Evolutionary conservation across 257 asterid genomes (phyloP).

Genomic region (Penstemon davidsonii): DNA sequence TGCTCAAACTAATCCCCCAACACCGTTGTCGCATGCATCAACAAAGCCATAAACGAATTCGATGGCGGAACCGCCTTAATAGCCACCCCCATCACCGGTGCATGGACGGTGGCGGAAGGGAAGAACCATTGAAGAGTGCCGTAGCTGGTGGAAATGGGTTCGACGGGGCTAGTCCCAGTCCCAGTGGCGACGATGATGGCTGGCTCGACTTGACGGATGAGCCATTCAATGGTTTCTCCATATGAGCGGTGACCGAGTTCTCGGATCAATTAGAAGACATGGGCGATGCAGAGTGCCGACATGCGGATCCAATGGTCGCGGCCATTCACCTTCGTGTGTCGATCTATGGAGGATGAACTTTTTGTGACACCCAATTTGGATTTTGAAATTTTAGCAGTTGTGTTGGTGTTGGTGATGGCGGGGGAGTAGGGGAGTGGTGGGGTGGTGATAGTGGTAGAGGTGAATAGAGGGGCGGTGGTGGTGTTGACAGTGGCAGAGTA

Average conservation of each 20-base stretch:
- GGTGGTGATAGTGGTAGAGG: not conserved
- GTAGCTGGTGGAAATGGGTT: constrained; percentile 27
- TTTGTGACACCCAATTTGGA: constrained; percentile 7
- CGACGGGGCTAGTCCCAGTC: constrained; percentile 31
- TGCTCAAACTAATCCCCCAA: no score
- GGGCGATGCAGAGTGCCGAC: constrained; percentile 30
- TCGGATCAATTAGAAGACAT: constrained; percentile 33
- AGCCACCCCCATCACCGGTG: constrained; percentile 12
- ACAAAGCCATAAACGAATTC: constrained; percentile 58
- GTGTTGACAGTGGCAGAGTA: no score
- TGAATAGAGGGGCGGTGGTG: no score
- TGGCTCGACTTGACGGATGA: constrained; percentile 38
- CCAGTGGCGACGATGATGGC: constrained; percentile 39
- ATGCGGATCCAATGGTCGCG: constrained; percentile 40
- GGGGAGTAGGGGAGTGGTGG: not conserved
- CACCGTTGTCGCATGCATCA: no score
- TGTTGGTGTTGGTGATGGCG: not conserved
- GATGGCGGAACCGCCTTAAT: no score
- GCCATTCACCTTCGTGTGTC: constrained; percentile 38
- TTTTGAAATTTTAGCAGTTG: not conserved
- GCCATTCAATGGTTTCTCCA: constrained; percentile 22
- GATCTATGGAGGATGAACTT: constrained; percentile 18
- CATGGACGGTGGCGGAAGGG: constrained; percentile 15
- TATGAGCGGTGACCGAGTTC: constrained; percentile 38
- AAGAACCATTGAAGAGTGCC: constrained; percentile 27